A percentile compares a stretch with the other conserved stretches of the same genome.
These are phyloP conservation scores for Dalbergia oliveri DNA, from an alignment of 306 rosid species.

Conservation along the genomic window DNA sequence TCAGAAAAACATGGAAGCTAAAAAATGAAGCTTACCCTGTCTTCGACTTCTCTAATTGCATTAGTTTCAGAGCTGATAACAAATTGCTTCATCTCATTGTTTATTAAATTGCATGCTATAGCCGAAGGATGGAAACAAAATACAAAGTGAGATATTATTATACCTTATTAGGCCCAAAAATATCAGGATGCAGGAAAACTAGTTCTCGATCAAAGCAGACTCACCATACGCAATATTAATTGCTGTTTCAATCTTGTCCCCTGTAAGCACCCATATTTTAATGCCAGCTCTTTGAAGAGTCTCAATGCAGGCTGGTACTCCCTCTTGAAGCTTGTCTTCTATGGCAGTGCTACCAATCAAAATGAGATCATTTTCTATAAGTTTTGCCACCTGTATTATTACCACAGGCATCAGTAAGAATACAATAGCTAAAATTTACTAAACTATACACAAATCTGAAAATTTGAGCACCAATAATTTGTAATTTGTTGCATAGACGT, in stretches of 20 bases:
- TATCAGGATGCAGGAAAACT: constrained; percentile 19
- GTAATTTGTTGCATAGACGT: constrained; percentile 4
- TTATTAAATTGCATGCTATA: constrained; percentile 92
- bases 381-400: constrained; percentile 89
- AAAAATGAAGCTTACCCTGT: constrained; percentile 66
- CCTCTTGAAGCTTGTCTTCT: constrained; percentile 99
- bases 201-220: constrained; percentile 46
- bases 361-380: constrained; percentile 83
- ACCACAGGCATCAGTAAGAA: constrained; percentile 38
- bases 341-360: constrained; percentile 97
- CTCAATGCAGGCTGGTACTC: constrained; percentile 94
- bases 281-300: constrained; percentile 96
- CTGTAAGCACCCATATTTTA: constrained; percentile 96
- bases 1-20: constrained; percentile 22
- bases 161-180: constrained; percentile 8
- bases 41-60: constrained; percentile 90
- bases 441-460: background rate
- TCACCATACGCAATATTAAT: constrained; percentile 96
- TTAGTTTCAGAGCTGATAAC: constrained; percentile 95
- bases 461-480: constrained; percentile 41
- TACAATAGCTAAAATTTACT: constrained; percentile 1
- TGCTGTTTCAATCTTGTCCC: constrained; percentile 99
- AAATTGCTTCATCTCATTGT: constrained; percentile 92
- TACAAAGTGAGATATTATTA: constrained; percentile 21
- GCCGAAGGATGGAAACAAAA: constrained; percentile 29